Evolutionary conservation across 257 asterid species (phyloP).

Genomic region (Gentiana straminea): DNA sequence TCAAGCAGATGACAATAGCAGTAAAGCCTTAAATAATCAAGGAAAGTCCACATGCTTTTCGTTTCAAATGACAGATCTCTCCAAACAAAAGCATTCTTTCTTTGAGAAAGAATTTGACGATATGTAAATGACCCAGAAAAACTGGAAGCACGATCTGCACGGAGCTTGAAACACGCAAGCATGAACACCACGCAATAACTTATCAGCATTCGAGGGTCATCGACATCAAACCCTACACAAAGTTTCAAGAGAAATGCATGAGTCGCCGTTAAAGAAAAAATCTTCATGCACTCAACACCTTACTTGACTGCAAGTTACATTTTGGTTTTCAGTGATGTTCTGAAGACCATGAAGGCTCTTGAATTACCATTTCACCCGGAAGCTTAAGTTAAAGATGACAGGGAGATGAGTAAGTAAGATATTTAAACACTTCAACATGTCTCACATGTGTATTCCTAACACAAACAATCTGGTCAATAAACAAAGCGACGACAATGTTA

Average conservation of each 20-base stretch:
- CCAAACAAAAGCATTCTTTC: constrained; percentile 85
- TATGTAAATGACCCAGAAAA: constrained; percentile 74
- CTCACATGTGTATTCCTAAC: no score
- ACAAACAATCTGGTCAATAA: no score
- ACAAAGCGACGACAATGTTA: no score
- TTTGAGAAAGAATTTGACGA: constrained; percentile 76
- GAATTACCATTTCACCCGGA: no score
- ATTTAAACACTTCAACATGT: no score
- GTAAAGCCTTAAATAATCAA: constrained; percentile 90
- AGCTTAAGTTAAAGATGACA: no score
- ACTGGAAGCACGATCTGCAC: constrained; percentile 66
- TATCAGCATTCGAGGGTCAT: constrained; percentile 88
- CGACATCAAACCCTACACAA: constrained; percentile 71
- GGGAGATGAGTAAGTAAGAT: no score
- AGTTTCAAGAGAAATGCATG: constrained; percentile 6
- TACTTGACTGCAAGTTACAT: no score
- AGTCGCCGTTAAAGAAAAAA: background rate
- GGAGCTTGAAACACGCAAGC: constrained; percentile 86
- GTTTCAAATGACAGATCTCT: constrained; percentile 94
- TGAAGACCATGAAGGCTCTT: no score
- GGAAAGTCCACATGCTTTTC: constrained; percentile 97
- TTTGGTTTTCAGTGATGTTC: no score
- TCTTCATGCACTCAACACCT: no score
- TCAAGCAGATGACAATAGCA: constrained; percentile 98
- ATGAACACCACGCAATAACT: constrained; percentile 83